Base-by-base conservation (phyloP, 106 monocot species). In the Allium sativum region DNA sequence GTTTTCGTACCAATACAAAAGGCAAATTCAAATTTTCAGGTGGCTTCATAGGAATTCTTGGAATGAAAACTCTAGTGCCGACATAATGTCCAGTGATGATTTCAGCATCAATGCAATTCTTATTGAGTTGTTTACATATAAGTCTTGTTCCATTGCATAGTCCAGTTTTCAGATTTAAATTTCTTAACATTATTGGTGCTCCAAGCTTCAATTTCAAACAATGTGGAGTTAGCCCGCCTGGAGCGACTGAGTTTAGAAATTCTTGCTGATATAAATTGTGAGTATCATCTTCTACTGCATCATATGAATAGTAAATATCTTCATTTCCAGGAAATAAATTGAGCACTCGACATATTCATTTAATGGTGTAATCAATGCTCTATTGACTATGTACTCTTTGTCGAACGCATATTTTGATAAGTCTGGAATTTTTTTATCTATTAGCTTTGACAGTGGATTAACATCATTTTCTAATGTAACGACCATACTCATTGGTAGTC, bases 321-420 rank as follows among this genome's bases (percentile, higher is more conserved):
- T 55, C 68, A 8, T 40, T 14, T 22, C 56, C 68, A 9, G 41
- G 68, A 57, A 56, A 68, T 17, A 10, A 10, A 0, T 68, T 12
- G 18, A 68, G 42, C 14, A 68, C 45, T 68, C 68, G 12, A 68
- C 68, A 68, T 57, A 16, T 12, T 68, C 56, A 68, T 68, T 68
- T 7, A 55, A 56, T 1, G 53, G 53, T 0, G 68, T 55, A 8
- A 68, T 7, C 12, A 68, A 56, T 42, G 68, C 68, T 45, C 68
- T 41, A 11, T 6, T n/a, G n/a, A 43, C 9, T 0, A 68, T 68
- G 45, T 68, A 68, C 18, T n/a, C 13, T 40, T 40, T 47, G 47
- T 47, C 47, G 12, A 8, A 47, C 47, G 47, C 47, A 47, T 47
- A n/a, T n/a, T n/a, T n/a, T n/a, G n/a, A n/a, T n/a, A n/a, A n/a